A percentile compares a stretch with the other conserved stretches of the same genome.
These are phyloP conservation scores for Linum lewisii DNA, from an alignment of 345 rosid species.

Conservation along the genomic window DNA sequence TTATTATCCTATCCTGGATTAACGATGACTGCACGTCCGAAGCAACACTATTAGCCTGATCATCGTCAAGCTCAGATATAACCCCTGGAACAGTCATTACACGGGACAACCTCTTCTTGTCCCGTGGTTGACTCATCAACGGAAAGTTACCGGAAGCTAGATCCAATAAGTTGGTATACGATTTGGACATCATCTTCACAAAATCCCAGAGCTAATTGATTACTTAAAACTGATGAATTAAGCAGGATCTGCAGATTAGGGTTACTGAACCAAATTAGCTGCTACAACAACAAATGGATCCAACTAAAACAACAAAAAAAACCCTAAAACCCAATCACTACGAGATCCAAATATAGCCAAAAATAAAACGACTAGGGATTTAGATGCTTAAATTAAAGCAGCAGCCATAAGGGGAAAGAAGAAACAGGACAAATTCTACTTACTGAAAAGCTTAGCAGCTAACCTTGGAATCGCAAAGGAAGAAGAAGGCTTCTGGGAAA, in stretches of 20 bases:
- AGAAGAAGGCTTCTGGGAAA: too few relatives aligned
- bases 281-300: neutral
- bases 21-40: slow-evolving; percentile 5
- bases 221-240: neutral
- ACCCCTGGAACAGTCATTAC: slow-evolving; percentile 1
- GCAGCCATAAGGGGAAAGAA: neutral
- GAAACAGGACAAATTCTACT: neutral
- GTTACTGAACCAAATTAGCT: neutral
- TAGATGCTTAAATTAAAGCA: too few relatives aligned
- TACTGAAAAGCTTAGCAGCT: neutral
- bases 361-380: neutral
- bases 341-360: neutral
- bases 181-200: slow-evolving; percentile 2
- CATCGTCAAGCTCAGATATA: slow-evolving; percentile 4
- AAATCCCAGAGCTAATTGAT: neutral
- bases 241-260: neutral
- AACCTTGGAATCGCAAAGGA: neutral
- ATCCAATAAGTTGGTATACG: slow-evolving; percentile 3
- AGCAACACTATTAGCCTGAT: neutral
- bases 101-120: neutral
- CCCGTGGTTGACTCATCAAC: slow-evolving; percentile 1
- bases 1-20: neutral
- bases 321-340: neutral
- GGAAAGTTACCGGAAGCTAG: slow-evolving; percentile 5
- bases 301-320: neutral